Percentiles rank a stretch among this genome's conserved stretches.
phyloP scores from a whole-genome alignment of 225 moss, liverwort and hornwort genomes.

The Thuidium tamariscinum region DNA sequence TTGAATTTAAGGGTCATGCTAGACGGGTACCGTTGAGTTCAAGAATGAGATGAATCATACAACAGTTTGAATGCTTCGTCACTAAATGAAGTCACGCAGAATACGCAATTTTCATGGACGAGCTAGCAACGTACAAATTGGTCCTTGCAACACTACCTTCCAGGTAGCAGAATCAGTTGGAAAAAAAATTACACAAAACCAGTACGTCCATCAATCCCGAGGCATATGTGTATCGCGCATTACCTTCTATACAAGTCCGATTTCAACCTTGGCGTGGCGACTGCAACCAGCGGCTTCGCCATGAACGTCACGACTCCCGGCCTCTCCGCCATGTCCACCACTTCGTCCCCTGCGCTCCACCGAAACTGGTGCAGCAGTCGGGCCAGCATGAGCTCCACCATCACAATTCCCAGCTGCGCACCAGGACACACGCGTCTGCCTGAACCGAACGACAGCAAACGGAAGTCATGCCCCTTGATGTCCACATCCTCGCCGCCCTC shows the following conservation, averaged over 20 bases:
- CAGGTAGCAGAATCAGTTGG: neutral
- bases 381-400: constrained; percentile 81
- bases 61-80: neutral
- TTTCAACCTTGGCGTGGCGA: constrained; percentile 51
- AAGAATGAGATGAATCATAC: neutral
- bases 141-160: neutral
- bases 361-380: constrained; percentile 72
- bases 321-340: constrained; percentile 58
- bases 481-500: constrained; percentile 62
- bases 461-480: constrained; percentile 77
- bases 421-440: constrained; percentile 90
- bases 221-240: neutral
- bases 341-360: constrained; percentile 36
- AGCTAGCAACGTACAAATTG: too few relatives aligned
- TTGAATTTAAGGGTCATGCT: neutral
- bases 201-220: neutral
- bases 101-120: neutral
- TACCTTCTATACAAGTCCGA: constrained; percentile 26
- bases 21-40: neutral
- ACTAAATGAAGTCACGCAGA: neutral
- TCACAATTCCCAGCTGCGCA: constrained; percentile 70
- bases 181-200: neutral
- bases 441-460: constrained; percentile 77
- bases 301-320: constrained; percentile 95
- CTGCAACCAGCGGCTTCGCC: constrained; percentile 57